A percentile compares a stretch with the other conserved stretches of the same genome.
Evolutionary conservation across 805 yeast genomes (phyloP).

Genomic region (Spathaspora hagerdaliae): DNA sequence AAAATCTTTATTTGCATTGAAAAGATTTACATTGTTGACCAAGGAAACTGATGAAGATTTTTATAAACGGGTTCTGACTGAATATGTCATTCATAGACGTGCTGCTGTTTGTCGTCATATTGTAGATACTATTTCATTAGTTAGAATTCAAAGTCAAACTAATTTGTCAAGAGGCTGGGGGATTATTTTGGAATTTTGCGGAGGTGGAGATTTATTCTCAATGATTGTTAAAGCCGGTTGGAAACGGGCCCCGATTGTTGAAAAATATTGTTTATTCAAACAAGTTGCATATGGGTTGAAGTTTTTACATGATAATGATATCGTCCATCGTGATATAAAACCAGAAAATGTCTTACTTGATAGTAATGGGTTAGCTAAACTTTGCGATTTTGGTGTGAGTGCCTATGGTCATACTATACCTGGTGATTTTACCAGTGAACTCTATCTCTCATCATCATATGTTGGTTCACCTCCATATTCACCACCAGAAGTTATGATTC

Average conservation of each 20-base stretch:
- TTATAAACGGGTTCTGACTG: slow-evolving; percentile 61
- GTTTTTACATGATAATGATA: slow-evolving; percentile 60
- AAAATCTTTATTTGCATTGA: slow-evolving; percentile 55
- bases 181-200: slow-evolving; percentile 60
- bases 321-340: slow-evolving; percentile 71
- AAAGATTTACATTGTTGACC: slow-evolving; percentile 55
- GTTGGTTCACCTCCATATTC: slow-evolving; percentile 82
- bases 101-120: slow-evolving; percentile 57
- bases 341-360: slow-evolving; percentile 70
- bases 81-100: slow-evolving; percentile 56
- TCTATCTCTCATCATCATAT: slow-evolving; percentile 40
- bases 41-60: slow-evolving; percentile 64
- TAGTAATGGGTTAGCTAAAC: slow-evolving; percentile 55
- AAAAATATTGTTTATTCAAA: slow-evolving; percentile 64
- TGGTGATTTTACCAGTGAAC: slow-evolving; percentile 43
- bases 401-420: slow-evolving; percentile 56
- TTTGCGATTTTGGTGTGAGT: slow-evolving; percentile 77
- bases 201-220: slow-evolving; percentile 58
- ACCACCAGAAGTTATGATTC: slow-evolving; percentile 69
- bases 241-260: slow-evolving; percentile 47
- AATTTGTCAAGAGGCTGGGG: slow-evolving; percentile 71
- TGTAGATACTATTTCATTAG: slow-evolving; percentile 49
- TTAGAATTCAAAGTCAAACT: slow-evolving; percentile 54
- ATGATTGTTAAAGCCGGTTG: slow-evolving; percentile 55
- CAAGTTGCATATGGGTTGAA: slow-evolving; percentile 61